Percentiles rank a stretch among this genome's conserved stretches.
phyloP scores from a whole-genome alignment of 495 filamentous ascomycete genomes.

The Aspergillus sparsus region DNA sequence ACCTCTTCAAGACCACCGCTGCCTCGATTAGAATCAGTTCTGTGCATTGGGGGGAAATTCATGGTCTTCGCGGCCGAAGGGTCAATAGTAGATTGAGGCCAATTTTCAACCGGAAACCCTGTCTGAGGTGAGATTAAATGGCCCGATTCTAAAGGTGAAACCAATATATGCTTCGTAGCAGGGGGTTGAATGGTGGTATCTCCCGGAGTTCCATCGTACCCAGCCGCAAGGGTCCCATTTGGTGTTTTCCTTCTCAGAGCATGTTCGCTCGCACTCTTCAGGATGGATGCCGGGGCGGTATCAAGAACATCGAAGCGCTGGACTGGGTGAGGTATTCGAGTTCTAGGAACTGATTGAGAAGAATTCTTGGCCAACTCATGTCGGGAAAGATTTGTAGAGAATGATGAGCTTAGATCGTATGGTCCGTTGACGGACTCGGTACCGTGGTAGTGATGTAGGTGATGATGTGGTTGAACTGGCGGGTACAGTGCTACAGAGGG shows the following conservation, averaged over 20 bases:
- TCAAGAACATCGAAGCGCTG: constrained; percentile 41
- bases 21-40: constrained; percentile 32
- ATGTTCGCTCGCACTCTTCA: constrained; percentile 59
- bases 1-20: constrained; percentile 33
- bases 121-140: constrained; percentile 36
- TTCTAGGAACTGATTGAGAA: constrained; percentile 34
- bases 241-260: constrained; percentile 91
- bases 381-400: constrained; percentile 25
- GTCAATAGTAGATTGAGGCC: constrained; percentile 34
- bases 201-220: constrained; percentile 84
- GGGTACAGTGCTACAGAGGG: constrained; percentile 48
- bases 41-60: constrained; percentile 49
- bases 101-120: constrained; percentile 33
- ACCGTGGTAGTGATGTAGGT: constrained; percentile 38
- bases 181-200: constrained; percentile 77
- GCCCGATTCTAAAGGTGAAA: constrained; percentile 56
- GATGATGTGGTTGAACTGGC: constrained; percentile 50
- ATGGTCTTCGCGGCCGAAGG: constrained; percentile 33
- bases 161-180: constrained; percentile 84
- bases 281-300: constrained; percentile 24
- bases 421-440: constrained; percentile 32
- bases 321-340: constrained; percentile 45
- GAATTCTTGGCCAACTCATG: constrained; percentile 32
- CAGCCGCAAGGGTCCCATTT: constrained; percentile 86
- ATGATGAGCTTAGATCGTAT: constrained; percentile 37